Base-by-base conservation (phyloP, 371 early-diverging fungal genomes). In the Mortierella sp. region DNA sequence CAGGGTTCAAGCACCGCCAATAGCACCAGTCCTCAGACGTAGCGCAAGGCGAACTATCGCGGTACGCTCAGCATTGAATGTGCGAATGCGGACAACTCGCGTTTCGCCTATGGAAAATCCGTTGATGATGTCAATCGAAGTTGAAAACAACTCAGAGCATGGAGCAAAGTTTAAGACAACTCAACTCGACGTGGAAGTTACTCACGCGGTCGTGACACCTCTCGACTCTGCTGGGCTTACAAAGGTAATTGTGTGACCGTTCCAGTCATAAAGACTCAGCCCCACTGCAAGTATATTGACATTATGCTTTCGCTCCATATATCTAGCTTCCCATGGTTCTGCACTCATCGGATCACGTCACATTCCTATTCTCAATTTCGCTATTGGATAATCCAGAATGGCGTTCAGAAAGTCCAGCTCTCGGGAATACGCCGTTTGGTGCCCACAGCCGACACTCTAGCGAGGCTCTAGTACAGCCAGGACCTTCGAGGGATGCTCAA, bases 101-200 rank as follows among this genome's bases (percentile, higher is more conserved):
- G 90, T 90, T 0, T 90, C 91, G 9, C 88, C 90, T 5, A 84
- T 87, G 11, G 92, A 92, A 43, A 90, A 90, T 58, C 88, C 87
- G 65, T 83, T 92, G 59, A 92, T 90, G 89, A 92, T 92, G 92
- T 92, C 92, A 0, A 88, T 92, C 0, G 92, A 92, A 59, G 77
- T 92, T 14, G 92, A 92, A 66, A 92, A 92, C 70, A 89, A 90
- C 47, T 78, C 85, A 2, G 90, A 88, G 32, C 86, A 87, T 22
- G 88, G 87, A 1, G 88, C 88, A 67, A 85, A 86, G 37, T 92
- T 92, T 71, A 68, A 84, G 20, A 84, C 89, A 28, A 86, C 88
- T 12, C 78, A 84, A 12, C 78, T 92, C 16, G 90, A 90, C 35
- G 90, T 92, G 0, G 87, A 89, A 18, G 90, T 92, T 22, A 88